These are phyloP conservation scores for Auricularia heimuer DNA, from an alignment of 768 basidiomycete species.

Conservation along the genomic window DNA sequence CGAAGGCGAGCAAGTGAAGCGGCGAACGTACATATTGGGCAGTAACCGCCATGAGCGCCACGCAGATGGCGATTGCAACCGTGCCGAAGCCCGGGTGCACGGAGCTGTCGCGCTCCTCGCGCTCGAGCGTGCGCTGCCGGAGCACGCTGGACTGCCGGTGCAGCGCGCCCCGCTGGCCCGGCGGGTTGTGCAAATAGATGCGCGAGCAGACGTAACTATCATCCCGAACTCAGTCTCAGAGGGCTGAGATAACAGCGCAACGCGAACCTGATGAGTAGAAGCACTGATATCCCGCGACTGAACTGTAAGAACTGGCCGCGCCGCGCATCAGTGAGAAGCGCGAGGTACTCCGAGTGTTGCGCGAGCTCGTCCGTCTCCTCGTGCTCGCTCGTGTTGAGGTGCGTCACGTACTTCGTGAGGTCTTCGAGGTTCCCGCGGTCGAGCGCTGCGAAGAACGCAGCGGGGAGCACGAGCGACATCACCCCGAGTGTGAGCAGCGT, in stretches of 20 bases:
- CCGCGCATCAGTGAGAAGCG: conserved; percentile 31
- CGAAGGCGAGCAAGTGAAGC: neutral
- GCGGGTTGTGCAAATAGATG: conserved; percentile 61
- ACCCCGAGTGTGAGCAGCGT: conserved; percentile 57
- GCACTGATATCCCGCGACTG: conserved; percentile 55
- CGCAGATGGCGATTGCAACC: conserved; percentile 37
- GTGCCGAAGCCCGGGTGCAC: conserved; percentile 59
- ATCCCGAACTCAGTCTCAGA: conserved; percentile 4
- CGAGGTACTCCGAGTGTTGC: conserved; percentile 6
- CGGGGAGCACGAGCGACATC: conserved; percentile 51
- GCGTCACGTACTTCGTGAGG: conserved; percentile 10
- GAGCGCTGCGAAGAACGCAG: conserved; percentile 56
- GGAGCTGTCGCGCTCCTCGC: conserved; percentile 16
- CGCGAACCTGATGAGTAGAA: conserved; percentile 47
- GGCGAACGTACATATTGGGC: conserved; percentile 51
- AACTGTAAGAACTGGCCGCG: conserved; percentile 44
- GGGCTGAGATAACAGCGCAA: neutral
- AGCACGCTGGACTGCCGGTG: conserved; percentile 24
- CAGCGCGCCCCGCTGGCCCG: conserved; percentile 41
- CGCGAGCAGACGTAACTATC: conserved; percentile 58
- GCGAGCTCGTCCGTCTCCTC: conserved; percentile 7
- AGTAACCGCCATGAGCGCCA: conserved; percentile 56
- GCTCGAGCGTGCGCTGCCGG: conserved; percentile 23
- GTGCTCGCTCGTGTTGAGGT: neutral
- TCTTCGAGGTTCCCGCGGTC: conserved; percentile 19